Evolutionary conservation across 805 yeast genomes (phyloP).

Genomic region (Candida michaelii): DNA sequence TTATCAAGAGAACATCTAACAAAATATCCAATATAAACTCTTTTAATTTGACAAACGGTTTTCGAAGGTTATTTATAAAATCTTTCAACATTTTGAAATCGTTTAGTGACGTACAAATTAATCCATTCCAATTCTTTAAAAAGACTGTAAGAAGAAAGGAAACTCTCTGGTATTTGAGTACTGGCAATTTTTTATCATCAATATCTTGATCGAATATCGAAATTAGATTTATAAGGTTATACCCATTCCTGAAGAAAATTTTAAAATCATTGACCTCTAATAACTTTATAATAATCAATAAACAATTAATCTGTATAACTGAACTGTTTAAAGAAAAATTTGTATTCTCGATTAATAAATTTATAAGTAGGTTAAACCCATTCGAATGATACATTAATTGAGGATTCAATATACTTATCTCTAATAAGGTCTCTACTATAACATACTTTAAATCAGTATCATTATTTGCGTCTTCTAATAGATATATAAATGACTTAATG

Average conservation of each 20-base stretch:
- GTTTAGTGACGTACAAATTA: conserved; percentile 60
- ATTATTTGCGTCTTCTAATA: conserved; percentile 30
- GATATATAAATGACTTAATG: conserved; percentile 62
- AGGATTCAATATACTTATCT: conserved; percentile 37
- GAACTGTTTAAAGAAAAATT: conserved; percentile 42
- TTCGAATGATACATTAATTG: conserved; percentile 49
- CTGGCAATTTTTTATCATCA: conserved; percentile 15
- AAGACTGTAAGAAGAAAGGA: conserved; percentile 60
- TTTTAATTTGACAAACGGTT: conserved; percentile 55
- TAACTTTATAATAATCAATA: conserved; percentile 46
- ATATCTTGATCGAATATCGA: conserved; percentile 67
- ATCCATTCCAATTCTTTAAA: conserved; percentile 75
- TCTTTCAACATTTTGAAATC: conserved; percentile 55
- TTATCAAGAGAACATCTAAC: conserved; percentile 63
- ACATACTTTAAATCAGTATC: conserved; percentile 38
- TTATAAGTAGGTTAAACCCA: conserved; percentile 51
- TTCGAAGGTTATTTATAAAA: conserved; percentile 60
- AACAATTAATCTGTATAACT: conserved; percentile 31
- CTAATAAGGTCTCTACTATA: conserved; percentile 38
- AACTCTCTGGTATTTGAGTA: conserved; percentile 56
- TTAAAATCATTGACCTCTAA: conserved; percentile 59
- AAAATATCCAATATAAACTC: conserved; percentile 70
- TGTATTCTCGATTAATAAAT: conserved; percentile 38
- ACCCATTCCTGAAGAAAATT: conserved; percentile 54
- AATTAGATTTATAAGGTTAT: conserved; percentile 60